Percentiles rank a stretch among this genome's conserved stretches.
phyloP scores from a whole-genome alignment of 768 basidiomycete genomes.

The Mycena rebaudengoi region DNA sequence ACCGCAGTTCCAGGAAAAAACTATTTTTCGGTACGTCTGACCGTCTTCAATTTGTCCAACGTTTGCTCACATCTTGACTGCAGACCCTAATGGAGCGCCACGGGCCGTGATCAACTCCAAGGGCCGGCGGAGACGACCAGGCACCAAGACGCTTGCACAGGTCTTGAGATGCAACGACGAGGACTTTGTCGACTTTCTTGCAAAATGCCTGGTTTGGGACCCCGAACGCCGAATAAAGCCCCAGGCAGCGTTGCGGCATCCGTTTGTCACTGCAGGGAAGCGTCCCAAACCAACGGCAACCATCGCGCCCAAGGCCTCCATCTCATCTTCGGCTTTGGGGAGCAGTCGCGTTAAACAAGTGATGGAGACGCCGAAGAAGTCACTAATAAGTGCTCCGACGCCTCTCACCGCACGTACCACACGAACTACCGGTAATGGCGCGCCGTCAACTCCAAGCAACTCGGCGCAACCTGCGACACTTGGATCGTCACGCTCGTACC shows the following conservation, averaged over 20 bases:
- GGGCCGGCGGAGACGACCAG: slow-evolving; percentile 90
- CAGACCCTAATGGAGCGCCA: slow-evolving; percentile 94
- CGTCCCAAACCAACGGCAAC: slow-evolving; percentile 56
- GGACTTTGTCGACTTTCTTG: slow-evolving; percentile 95
- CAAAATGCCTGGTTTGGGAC: slow-evolving; percentile 98
- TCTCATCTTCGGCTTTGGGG: slow-evolving; percentile 67
- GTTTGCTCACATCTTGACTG: slow-evolving; percentile 3
- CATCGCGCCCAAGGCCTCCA: slow-evolving; percentile 59
- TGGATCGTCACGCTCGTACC: slow-evolving; percentile 70
- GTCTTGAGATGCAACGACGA: slow-evolving; percentile 94
- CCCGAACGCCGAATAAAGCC: slow-evolving; percentile 96
- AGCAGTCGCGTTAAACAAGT: slow-evolving; percentile 61
- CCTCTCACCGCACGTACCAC: slow-evolving; percentile 83
- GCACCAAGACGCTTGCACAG: slow-evolving; percentile 87
- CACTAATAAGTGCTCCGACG: slow-evolving; percentile 88
- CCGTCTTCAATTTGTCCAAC: background rate
- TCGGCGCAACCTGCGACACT: slow-evolving; percentile 62
- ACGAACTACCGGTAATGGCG: slow-evolving; percentile 59
- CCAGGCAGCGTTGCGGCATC: slow-evolving; percentile 89
- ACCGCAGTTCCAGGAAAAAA: slow-evolving; percentile 91
- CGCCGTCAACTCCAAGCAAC: slow-evolving; percentile 65
- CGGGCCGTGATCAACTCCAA: slow-evolving; percentile 96
- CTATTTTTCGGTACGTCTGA: slow-evolving; percentile 88
- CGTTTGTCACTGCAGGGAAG: slow-evolving; percentile 80
- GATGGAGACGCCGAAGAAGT: slow-evolving; percentile 85